These are phyloP conservation scores for Dalbergia cultrata DNA, from an alignment of 306 rosid genomes.

Conservation along the genomic window DNA sequence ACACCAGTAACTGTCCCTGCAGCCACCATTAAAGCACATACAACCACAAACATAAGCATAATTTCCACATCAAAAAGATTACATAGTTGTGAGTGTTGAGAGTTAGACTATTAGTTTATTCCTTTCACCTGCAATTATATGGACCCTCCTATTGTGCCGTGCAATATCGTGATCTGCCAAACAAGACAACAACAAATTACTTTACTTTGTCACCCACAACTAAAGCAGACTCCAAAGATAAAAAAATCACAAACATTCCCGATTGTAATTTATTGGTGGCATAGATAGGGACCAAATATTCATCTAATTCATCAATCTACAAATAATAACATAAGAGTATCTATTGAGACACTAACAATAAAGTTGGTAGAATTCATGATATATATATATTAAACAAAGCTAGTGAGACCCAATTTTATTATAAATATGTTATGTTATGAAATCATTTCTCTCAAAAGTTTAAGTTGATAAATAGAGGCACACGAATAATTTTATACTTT, in stretches of 20 bases:
- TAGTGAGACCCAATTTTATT: too few relatives aligned
- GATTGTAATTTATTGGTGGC: background rate
- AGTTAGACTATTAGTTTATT: background rate
- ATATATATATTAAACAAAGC: too few relatives aligned
- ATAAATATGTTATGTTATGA: too few relatives aligned
- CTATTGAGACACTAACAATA: background rate
- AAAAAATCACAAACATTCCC: too few relatives aligned
- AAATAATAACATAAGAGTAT: background rate
- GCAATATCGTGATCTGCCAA: conserved; percentile 72
- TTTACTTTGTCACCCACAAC: background rate
- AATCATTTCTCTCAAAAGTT: too few relatives aligned
- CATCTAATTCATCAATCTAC: background rate
- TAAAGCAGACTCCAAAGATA: background rate
- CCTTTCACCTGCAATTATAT: conserved; percentile 81
- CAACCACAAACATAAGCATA: conserved; percentile 6
- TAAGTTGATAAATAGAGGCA: too few relatives aligned
- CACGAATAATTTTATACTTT: too few relatives aligned
- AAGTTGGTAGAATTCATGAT: too few relatives aligned
- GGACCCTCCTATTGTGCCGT: conserved; percentile 56
- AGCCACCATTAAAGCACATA: conserved; percentile 38
- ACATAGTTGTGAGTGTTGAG: background rate
- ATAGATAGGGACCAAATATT: background rate
- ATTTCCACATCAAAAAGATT: conserved; percentile 13
- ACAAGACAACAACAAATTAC: conserved; percentile 7
- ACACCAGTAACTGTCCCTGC: conserved; percentile 78